These are phyloP conservation scores for Colletotrichum noveboracense DNA, from an alignment of 2,329 filamentous ascomycete genomes.

Conservation along the genomic window DNA sequence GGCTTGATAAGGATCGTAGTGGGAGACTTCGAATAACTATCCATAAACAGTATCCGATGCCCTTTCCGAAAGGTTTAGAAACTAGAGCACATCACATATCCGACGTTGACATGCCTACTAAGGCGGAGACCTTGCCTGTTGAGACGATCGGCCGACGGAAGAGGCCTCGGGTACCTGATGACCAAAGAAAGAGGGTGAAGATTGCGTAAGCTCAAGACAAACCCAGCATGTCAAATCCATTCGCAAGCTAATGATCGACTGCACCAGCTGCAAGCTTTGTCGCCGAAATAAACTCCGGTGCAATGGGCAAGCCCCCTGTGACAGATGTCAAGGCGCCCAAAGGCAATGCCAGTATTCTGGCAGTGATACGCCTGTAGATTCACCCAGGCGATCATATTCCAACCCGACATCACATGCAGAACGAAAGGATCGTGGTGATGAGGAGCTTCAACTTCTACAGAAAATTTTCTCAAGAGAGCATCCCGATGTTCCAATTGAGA, in stretches of 20 bases:
- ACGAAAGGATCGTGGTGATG: accelerated
- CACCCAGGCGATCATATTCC: not conserved
- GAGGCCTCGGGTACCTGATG: not conserved
- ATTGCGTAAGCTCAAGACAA: not conserved
- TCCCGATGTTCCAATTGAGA: not conserved
- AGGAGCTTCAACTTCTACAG: not conserved
- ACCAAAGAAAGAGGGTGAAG: not conserved
- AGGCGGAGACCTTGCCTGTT: accelerated
- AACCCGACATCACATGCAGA: not conserved
- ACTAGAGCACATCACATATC: not conserved
- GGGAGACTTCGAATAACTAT: not conserved
- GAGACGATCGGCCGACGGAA: not conserved
- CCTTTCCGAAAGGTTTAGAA: not conserved
- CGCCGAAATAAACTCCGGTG: not conserved
- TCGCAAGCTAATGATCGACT: not conserved
- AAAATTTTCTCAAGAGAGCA: not conserved
- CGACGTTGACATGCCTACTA: not conserved
- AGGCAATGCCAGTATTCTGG: not conserved
- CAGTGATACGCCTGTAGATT: not conserved
- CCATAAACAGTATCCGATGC: not conserved
- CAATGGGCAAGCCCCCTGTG: not conserved
- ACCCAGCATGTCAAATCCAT: not conserved
- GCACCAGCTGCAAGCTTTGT: not conserved
- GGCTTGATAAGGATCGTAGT: not conserved
- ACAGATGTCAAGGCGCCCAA: not conserved